A percentile compares a stretch with the other conserved stretches of the same genome.
Conservation (phyloP, 2,329 filamentous ascomycete genomes). For the Hypoxylon rubiginosum region DNA sequence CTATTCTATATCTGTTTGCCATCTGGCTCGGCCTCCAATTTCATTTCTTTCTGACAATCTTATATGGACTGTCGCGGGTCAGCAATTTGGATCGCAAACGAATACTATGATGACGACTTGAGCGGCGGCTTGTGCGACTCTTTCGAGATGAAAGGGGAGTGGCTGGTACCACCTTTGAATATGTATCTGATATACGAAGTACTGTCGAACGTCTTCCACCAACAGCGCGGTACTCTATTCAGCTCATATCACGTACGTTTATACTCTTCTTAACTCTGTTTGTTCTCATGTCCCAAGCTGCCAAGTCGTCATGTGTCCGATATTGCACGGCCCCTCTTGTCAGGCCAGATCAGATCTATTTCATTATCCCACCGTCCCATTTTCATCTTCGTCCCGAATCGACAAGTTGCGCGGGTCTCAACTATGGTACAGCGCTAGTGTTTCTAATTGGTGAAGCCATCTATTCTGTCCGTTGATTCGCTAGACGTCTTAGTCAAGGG, state of each 20-base stretch:
- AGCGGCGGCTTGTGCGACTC: constrained; percentile 20
- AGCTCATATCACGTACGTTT: background rate
- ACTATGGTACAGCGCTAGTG: constrained; percentile 53
- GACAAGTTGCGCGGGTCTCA: constrained; percentile 18
- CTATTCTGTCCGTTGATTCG: constrained; percentile 47
- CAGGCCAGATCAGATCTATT: constrained; percentile 5
- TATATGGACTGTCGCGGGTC: background rate
- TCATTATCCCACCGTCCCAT: no score
- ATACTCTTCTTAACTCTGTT: background rate
- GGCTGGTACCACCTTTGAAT: background rate
- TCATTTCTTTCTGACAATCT: constrained; percentile 5
- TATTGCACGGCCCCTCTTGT: constrained; percentile 1
- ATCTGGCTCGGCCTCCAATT: constrained; percentile 5
- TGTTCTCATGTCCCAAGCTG: background rate
- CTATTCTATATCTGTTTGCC: constrained; percentile 1
- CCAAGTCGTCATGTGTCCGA: background rate
- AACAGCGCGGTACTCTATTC: background rate
- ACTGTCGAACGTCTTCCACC: background rate
- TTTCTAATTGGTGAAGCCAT: constrained; percentile 52
- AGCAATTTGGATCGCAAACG: constrained; percentile 17
- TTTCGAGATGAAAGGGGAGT: constrained; percentile 35
- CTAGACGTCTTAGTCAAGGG: constrained; percentile 27
- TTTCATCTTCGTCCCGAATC: background rate
- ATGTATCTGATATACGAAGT: background rate
- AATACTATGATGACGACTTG: constrained; percentile 18